Percentiles rank a stretch among this genome's conserved stretches.
Conservation (phyloP, 257 asterid genomes). For the Salvia hispanica region DNA sequence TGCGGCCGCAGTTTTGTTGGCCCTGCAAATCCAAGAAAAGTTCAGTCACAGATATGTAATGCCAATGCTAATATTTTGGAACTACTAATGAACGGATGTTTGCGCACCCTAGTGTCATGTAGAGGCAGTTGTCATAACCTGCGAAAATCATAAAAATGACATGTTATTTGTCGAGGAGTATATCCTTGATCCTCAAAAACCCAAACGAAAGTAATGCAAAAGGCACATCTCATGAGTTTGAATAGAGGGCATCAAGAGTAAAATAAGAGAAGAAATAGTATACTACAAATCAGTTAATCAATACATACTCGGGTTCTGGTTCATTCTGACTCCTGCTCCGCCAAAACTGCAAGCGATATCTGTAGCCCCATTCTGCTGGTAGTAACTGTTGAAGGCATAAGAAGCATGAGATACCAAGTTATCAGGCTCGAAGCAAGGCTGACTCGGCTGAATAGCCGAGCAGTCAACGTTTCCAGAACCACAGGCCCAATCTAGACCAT, state of each 20-base stretch:
- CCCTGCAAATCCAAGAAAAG: conserved; percentile 46
- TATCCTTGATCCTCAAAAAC: background rate
- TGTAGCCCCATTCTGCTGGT: conserved; percentile 92
- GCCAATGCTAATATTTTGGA: background rate
- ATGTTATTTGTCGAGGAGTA: background rate
- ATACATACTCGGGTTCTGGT: conserved; percentile 82
- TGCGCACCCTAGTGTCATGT: conserved; percentile 63
- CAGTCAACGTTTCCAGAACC: conserved; percentile 93
- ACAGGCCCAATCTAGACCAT: conserved; percentile 93
- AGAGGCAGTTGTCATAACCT: conserved; percentile 90
- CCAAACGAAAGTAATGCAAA: background rate
- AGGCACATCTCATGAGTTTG: no score
- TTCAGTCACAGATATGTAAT: background rate
- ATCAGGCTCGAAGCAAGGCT: conserved; percentile 93
- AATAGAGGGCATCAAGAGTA: no score
- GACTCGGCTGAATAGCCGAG: conserved; percentile 93
- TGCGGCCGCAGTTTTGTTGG: conserved; percentile 53
- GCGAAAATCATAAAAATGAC: conserved; percentile 34
- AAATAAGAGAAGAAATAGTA: background rate
- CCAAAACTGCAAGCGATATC: conserved; percentile 95
- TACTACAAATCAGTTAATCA: no score
- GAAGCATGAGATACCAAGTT: conserved; percentile 81
- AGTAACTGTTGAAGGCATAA: conserved; percentile 81
- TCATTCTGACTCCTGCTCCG: conserved; percentile 79
- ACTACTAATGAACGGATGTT: background rate